Conservation (phyloP, 192 early-diverging fungal genomes). For the Coemansia sp. region DNA sequence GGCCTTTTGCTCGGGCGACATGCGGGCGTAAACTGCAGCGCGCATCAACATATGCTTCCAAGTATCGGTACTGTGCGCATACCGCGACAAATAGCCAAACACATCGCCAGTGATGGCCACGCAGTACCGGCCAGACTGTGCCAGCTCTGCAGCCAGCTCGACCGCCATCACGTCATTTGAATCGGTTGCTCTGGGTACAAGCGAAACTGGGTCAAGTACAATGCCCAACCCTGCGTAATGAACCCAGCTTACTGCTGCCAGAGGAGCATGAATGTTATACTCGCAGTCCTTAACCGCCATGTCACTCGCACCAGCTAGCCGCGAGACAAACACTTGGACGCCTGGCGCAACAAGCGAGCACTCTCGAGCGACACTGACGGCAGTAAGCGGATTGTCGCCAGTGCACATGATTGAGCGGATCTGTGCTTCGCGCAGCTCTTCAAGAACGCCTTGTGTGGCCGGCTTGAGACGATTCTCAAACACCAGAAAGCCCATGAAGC, state of each 20-base stretch:
- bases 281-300: not conserved
- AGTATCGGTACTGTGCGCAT: conserved; percentile 58
- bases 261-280: conserved; percentile 7
- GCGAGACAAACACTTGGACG: conserved; percentile 76
- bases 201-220: conserved; percentile 56
- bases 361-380: conserved; percentile 90
- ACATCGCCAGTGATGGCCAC: conserved; percentile 93
- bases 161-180: not conserved
- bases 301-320: conserved; percentile 46
- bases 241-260: conserved; percentile 29
- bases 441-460: conserved; percentile 70
- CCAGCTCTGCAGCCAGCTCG: conserved; percentile 26
- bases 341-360: conserved; percentile 79
- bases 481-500: conserved; percentile 92
- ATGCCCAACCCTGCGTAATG: conserved; percentile 60
- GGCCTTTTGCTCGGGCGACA: conserved; percentile 98
- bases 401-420: conserved; percentile 98
- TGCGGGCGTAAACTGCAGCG: conserved; percentile 89
- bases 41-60: conserved; percentile 81
- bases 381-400: conserved; percentile 95
- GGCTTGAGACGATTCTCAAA: conserved; percentile 99
- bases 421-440: conserved; percentile 73
- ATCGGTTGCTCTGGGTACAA: conserved; percentile 27
- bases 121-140: conserved; percentile 60
- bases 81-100: conserved; percentile 65